Base-by-base conservation (phyloP, 805 yeast genomes). In the Monosporozyma aerobia region DNA sequence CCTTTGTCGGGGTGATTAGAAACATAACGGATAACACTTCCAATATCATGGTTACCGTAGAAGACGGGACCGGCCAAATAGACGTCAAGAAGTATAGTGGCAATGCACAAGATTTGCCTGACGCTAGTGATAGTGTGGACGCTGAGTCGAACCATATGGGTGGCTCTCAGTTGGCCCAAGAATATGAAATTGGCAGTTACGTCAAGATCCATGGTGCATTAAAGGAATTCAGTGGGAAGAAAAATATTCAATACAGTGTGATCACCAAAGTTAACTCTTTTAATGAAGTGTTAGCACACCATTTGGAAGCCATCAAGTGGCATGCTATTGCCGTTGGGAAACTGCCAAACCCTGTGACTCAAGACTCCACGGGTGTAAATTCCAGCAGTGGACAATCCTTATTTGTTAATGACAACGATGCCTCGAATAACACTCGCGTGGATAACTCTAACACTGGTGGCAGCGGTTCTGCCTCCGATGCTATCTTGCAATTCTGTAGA, bases 51-150 rank as follows among this genome's bases (percentile, higher is more conserved):
- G 64, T 84, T 46, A 80, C 82, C 19, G 62, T 86, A n/a, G 94
- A 86, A 61, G 95, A 86, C 64, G 92, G 94, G 10, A 82, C 94
- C 0, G 90, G 89, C 0, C 70, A 77, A 3, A 72, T 82, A 6
- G 83, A 82, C 27, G 76, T 85, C 48, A 77, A 85, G 60, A 77
- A 77, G 56, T 86, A 92, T 92, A 69, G 73, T 52, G 76, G 76
- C 48, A 80, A 78, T 27, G 63, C 64, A 0, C 54, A 47, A 16
- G 69, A 63, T 44, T 62, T 59, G 57, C 56, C 56, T 49, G 62
- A 71, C 11, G 67, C 70, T 8, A 58, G 72, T 56, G 63, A 57
- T 23, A 63, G 57, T 5, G 56, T 56, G 13, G 52, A 47, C n/a
- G 47, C 53, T 10, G 59, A 60, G 8, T 55, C 52, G 23, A 53